Evolutionary conservation across 2,329 filamentous ascomycete species (phyloP), one percentile per base, ranked within the genome.

Genomic region (Aureobasidium leucospermi): DNA sequence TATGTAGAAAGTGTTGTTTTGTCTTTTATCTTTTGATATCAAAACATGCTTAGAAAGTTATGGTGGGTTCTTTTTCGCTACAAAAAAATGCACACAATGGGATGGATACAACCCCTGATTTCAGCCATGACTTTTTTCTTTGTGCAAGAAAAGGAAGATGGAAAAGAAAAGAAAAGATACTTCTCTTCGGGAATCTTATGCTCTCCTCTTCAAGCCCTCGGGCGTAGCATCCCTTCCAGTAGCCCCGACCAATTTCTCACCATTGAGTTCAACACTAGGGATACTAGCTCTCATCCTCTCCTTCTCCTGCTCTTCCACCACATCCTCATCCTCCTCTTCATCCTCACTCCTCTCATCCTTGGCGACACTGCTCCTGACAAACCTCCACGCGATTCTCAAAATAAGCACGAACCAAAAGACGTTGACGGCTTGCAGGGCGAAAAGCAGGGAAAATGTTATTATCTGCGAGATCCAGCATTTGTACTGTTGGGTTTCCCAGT

Each of bases 321-420:
- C 29, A 2, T 58, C 55, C 3, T 85, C 83, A 6, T 77, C 72
- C 9, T 84, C 82, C 34, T 85, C 84, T 48, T 87, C 86, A 66
- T 87, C 84, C 19, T 89, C 87, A 62, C 86, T 90, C 63, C 88
- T 81, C 63, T 90, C 88, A 68, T 92, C 89, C 53, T 85, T 81
- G 36, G 80, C 81, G 19, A 79, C 78, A 56, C 82, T 81, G 66
- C 81, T 81, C 43, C 82, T 78, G 16, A 88, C 76, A 65, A 89
- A 88, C 61, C 88, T 81, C 67, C 85, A 89, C 48, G 86, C 86
- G 64, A 92, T 90, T 64, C 88, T 81, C 61, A 88, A 70, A 67
- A 93, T 90, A 73, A 87, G 84, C 73, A 85, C 89, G 61, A 91
- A 81, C 89, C 89, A 93, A 75, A 92, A 90, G 9, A 92, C 72